A percentile compares a stretch with the other conserved stretches of the same genome.
Evolutionary conservation across 352 stramenopile genomes (phyloP).

Genomic region (Phytophthora podocarpi): DNA sequence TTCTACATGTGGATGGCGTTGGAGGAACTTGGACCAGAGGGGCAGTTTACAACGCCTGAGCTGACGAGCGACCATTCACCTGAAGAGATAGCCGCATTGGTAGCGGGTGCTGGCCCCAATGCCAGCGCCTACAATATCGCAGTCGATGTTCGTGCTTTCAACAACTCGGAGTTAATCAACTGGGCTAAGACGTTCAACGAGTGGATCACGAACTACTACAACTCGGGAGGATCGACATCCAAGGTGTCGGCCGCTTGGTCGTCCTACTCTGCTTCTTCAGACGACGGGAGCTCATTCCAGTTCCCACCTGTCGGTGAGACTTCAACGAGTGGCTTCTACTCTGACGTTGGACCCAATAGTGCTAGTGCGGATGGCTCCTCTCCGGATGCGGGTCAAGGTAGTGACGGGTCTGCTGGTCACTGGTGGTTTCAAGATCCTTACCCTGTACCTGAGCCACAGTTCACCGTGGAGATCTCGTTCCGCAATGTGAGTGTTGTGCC

Average conservation of each 20-base stretch:
- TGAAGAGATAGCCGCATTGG: constrained; percentile 15
- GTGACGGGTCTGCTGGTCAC: neutral
- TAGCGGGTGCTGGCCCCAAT: constrained; percentile 30
- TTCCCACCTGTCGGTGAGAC: constrained; percentile 10
- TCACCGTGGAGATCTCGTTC: constrained; percentile 38
- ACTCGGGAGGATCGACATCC: constrained; percentile 14
- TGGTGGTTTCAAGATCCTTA: constrained; percentile 11
- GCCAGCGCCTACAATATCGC: constrained; percentile 29
- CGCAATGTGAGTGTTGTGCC: constrained; percentile 41
- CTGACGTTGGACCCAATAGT: constrained; percentile 4
- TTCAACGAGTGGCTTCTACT: neutral
- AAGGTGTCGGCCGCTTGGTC: constrained; percentile 15
- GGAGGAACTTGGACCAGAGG: constrained; percentile 16
- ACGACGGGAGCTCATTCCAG: constrained; percentile 6
- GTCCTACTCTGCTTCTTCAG: constrained; percentile 7
- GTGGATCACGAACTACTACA: constrained; percentile 19
- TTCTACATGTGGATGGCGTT: constrained; percentile 39
- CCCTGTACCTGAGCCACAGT: constrained; percentile 30
- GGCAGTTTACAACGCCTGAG: constrained; percentile 30
- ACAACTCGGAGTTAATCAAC: constrained; percentile 43
- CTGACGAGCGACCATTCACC: constrained; percentile 21
- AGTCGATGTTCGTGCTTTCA: constrained; percentile 34
- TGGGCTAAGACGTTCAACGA: constrained; percentile 31
- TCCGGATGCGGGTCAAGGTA: constrained; percentile 5
- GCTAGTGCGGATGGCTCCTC: constrained; percentile 8